phyloP scores from a whole-genome alignment of 176 grass and related monocot species.

The Carex pumila region DNA sequence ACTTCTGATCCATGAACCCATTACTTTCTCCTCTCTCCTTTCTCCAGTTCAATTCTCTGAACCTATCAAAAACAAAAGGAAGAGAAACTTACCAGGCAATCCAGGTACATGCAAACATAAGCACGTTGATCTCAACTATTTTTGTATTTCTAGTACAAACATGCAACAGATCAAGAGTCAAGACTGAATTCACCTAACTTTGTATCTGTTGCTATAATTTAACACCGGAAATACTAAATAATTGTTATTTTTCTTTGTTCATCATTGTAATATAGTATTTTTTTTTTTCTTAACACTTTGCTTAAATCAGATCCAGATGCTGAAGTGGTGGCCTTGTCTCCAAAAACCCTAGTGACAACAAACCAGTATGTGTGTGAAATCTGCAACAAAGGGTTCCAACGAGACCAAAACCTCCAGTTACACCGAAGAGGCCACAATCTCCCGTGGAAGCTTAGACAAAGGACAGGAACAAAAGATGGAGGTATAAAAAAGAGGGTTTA shows the following conservation, averaged over 20 bases:
- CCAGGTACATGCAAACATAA: slow-evolving; percentile 49
- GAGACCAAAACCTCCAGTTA: slow-evolving; percentile 97
- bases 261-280: too few relatives aligned
- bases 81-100: slow-evolving; percentile 81
- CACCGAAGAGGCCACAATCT: slow-evolving; percentile 95
- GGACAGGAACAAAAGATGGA: slow-evolving; percentile 3
- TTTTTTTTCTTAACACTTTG: background rate
- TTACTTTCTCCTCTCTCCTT: slow-evolving; percentile 37
- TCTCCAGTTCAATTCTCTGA: background rate
- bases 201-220: background rate
- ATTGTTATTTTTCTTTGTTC: background rate
- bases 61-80: slow-evolving; percentile 48
- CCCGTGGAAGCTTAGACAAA: slow-evolving; percentile 94
- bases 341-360: slow-evolving; percentile 77
- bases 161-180: background rate
- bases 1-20: slow-evolving; percentile 29
- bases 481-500: slow-evolving; percentile 61
- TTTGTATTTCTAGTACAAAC: background rate
- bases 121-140: background rate
- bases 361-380: slow-evolving; percentile 91
- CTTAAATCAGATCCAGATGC: slow-evolving; percentile 59
- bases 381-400: slow-evolving; percentile 93
- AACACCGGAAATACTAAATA: background rate
- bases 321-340: slow-evolving; percentile 92
- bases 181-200: background rate